Evolutionary conservation across 805 yeast species (phyloP), one percentile per base, ranked within the genome.

Genomic region (Yarrowia alimentaria): DNA sequence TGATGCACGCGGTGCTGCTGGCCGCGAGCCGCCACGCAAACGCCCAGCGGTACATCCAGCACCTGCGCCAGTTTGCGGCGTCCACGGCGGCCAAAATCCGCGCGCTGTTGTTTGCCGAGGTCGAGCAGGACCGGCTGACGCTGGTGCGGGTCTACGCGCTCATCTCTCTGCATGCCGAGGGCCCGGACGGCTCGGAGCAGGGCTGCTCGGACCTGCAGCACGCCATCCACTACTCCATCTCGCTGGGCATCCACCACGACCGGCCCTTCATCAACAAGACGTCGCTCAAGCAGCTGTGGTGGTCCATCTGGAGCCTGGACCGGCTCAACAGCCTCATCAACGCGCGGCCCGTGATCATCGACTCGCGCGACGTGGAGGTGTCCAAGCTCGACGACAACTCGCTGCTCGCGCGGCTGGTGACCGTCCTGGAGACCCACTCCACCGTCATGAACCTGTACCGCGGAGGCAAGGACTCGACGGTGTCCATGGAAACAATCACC

Each of bases 1-100:
- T 73, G 22, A 53, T 68, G 14, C 74, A 73, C 51, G 73, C 76
- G 1, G 68, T 74, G 28, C 61, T 73, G n/a, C 58, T 74, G 16
- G 65, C 64, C 10, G 70, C 75, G 0, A 68, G 74, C 8, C 59
- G 74, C 14, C 74, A 74, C 51, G 67, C 68, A 1, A 58, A 61
- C 11, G 71, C 73, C 6, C 56, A 55, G 11, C 55, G 54, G 25
- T 60, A 59, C 26, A 53, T 70, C 5, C 67, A 65, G 37, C 35
- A 62, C 8, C 60, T 67, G 21, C 58, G 64, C 18, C 61, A 61
- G 45, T 66, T 66, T 54, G 65, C 70, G 22, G 55, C 66, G 5
- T 43, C 57, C 13, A 57, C 65, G 9, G 58, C 66, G 35, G 55
- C 67, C 51, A 70, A 70, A 53, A 57, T 69, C 28, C 59, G 72